Conservation (phyloP, 768 basidiomycete species). For the Serpula lacrymans region DNA sequence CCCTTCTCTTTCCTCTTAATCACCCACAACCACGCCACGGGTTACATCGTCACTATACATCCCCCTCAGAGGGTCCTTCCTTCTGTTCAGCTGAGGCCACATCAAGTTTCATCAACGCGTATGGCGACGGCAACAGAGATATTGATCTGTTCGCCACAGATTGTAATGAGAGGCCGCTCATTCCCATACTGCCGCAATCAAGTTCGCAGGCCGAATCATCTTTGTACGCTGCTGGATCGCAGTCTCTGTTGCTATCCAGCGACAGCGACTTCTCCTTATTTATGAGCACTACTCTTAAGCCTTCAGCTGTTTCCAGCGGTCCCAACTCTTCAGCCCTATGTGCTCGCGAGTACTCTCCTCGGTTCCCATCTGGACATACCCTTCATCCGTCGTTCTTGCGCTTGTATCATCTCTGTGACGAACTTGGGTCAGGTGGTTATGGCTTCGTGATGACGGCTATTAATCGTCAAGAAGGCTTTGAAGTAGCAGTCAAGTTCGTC, state of each 20-base stretch:
- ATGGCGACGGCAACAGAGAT: no score
- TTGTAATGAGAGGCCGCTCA: no score
- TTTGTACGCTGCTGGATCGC: neutral
- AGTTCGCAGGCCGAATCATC: no score
- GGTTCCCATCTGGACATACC: slow-evolving; percentile 59
- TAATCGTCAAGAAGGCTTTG: slow-evolving; percentile 52
- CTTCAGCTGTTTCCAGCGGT: neutral
- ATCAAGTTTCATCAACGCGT: no score
- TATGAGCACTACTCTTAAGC: neutral
- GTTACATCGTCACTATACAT: no score
- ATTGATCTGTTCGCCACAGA: no score
- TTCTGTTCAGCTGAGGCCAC: no score
- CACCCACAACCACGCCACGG: no score
- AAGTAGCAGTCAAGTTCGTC: slow-evolving; percentile 96
- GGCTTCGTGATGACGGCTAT: slow-evolving; percentile 91
- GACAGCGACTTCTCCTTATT: slow-evolving; percentile 7
- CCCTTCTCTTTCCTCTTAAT: no score
- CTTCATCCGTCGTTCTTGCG: slow-evolving; percentile 60
- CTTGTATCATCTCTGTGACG: slow-evolving; percentile 62
- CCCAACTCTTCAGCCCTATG: slow-evolving; percentile 10
- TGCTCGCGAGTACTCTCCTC: slow-evolving; percentile 35
- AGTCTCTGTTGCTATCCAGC: slow-evolving; percentile 22
- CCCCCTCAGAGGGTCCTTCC: no score
- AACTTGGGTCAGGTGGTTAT: slow-evolving; percentile 89
- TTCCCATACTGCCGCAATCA: no score